Percentiles rank a stretch among this genome's conserved stretches.
Conservation (phyloP, 768 basidiomycete species). For the Mycena albidolilacea region DNA sequence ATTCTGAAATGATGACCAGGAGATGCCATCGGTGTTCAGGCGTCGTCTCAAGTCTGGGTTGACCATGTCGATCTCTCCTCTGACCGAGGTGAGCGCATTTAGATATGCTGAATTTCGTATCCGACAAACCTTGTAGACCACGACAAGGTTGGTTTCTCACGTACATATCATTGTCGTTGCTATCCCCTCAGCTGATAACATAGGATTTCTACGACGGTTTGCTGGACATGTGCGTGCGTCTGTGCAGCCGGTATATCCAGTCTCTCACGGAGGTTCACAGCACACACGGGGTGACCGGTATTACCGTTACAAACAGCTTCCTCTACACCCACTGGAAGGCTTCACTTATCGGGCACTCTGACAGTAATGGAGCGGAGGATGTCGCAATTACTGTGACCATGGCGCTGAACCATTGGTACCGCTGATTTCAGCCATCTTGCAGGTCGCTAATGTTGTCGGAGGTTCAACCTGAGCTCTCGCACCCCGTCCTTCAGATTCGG, state of each 20-base stretch:
- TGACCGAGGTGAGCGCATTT: slow-evolving; percentile 45
- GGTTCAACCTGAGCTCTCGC: slow-evolving; percentile 57
- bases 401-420: slow-evolving; percentile 57
- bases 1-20: neutral
- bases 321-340: slow-evolving; percentile 63
- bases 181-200: neutral
- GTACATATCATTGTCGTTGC: neutral
- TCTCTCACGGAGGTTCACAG: slow-evolving; percentile 56
- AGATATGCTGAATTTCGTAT: neutral
- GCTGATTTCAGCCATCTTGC: neutral
- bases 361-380: slow-evolving; percentile 55
- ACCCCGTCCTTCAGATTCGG: slow-evolving; percentile 63
- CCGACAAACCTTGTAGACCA: slow-evolving; percentile 45
- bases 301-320: slow-evolving; percentile 58
- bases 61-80: slow-evolving; percentile 62
- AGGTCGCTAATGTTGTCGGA: neutral
- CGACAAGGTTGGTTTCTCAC: slow-evolving; percentile 50
- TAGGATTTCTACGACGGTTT: slow-evolving; percentile 27
- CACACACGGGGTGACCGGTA: slow-evolving; percentile 58
- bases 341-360: slow-evolving; percentile 60
- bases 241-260: neutral
- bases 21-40: slow-evolving; percentile 62
- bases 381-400: slow-evolving; percentile 43
- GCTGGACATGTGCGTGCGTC: slow-evolving; percentile 5
- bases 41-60: slow-evolving; percentile 59